These are phyloP conservation scores for Ceratocystis destructans DNA, from an alignment of 2,329 filamentous ascomycete genomes.

Conservation along the genomic window DNA sequence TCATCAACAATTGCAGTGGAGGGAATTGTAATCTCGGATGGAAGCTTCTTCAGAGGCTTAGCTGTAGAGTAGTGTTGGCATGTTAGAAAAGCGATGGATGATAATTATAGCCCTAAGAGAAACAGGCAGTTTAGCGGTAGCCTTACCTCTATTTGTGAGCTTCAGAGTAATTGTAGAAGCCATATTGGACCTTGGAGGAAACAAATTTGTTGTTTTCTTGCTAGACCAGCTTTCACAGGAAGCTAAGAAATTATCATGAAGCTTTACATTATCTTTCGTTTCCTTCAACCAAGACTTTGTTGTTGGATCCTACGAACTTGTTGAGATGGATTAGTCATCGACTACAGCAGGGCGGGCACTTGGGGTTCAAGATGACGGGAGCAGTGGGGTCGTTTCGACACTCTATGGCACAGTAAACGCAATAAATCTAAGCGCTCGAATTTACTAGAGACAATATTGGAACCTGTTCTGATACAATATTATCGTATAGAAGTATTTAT, in stretches of 20 bases:
- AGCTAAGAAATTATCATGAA: neutral
- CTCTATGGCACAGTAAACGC: neutral
- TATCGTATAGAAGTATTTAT: neutral
- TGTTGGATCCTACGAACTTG: conserved; percentile 15
- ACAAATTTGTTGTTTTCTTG: neutral
- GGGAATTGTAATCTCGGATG: conserved; percentile 36
- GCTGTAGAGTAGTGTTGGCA: conserved; percentile 26
- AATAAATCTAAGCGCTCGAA: neutral
- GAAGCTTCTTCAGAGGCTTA: conserved; percentile 42
- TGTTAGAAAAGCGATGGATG: neutral
- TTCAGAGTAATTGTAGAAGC: conserved; percentile 26
- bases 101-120: neutral
- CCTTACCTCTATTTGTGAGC: conserved; percentile 31
- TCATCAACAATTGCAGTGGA: conserved; percentile 44
- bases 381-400: neutral
- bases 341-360: neutral
- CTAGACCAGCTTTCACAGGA: neutral
- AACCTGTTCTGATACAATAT: neutral
- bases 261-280: neutral
- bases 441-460: neutral
- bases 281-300: neutral
- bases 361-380: neutral
- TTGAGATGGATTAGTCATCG: conserved; percentile 18
- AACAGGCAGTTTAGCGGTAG: neutral
- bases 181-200: conserved; percentile 7